These are phyloP conservation scores for Cryptosporidium muris DNA, from an alignment of 169 alveolate species.

Conservation along the genomic window DNA sequence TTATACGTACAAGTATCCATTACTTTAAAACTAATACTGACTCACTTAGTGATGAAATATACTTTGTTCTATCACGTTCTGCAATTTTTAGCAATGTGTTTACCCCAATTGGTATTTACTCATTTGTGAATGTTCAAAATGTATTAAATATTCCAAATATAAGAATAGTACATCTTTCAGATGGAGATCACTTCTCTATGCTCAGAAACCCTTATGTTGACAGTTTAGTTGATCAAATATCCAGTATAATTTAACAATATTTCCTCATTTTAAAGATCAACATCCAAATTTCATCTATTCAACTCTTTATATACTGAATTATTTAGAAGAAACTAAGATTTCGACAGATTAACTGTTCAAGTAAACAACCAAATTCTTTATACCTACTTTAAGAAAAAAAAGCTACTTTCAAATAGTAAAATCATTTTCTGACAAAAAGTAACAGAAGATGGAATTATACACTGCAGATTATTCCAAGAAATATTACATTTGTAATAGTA, in stretches of 20 bases:
- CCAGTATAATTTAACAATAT: constrained; percentile 13
- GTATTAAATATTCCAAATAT: constrained; percentile 14
- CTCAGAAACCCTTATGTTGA: constrained; percentile 8
- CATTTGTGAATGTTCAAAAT: constrained; percentile 52
- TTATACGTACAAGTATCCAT: constrained; percentile 4
- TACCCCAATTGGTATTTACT: constrained; percentile 8
- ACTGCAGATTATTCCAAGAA: no score
- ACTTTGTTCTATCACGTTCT: constrained; percentile 36
- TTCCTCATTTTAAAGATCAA: background rate
- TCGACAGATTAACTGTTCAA: no score
- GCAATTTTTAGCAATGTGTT: constrained; percentile 17
- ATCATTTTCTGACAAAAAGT: no score
- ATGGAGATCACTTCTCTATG: constrained; percentile 37
- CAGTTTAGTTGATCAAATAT: constrained; percentile 7
- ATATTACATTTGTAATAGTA: no score
- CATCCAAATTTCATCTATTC: background rate
- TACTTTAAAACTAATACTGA: background rate
- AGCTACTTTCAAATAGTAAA: no score
- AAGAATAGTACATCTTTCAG: constrained; percentile 22
- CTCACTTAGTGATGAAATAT: background rate
- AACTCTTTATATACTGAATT: no score
- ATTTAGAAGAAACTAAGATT: no score
- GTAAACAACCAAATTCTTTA: no score
- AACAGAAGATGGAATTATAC: no score
- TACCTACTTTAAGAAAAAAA: no score